Evolutionary conservation across 2,329 filamentous ascomycete genomes (phyloP), one percentile per base, ranked within the genome.

Genomic region (Macrophomina tecta): DNA sequence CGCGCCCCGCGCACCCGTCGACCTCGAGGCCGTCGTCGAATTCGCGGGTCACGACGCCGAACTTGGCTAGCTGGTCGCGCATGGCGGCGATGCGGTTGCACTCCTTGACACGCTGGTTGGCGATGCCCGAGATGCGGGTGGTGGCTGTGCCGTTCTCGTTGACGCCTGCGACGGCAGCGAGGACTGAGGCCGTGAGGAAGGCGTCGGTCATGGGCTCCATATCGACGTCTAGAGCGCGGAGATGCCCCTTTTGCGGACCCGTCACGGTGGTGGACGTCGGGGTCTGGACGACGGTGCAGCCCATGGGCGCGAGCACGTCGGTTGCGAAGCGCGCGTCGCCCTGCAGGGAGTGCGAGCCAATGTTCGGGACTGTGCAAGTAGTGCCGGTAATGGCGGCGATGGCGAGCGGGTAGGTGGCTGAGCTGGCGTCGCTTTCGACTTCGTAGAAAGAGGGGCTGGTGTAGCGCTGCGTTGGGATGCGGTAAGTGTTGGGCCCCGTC

Each of bases 171-270:
- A 97, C 92, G 45, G 95, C 95, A 32, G 93, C 95, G 56, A 99
- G 86, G 4, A 97, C 93, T 1, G 93, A 96, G 16, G 95, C 95
- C 5, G 94, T 97, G 62, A 99, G 85, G 84, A 99, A 99, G 56
- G 95, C 95, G 79, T 99, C 95, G 0, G 95, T 99, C 95, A 99
- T 99, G 1, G 94, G 91, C 78, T 98, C 95, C 95, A 99, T 99
- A 74, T 99, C 94, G 36, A 99, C 89, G 67, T 94, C 90, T 12
- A 99, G 82, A 0, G 92, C 90, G 72, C 89, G 89, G 45, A 99
- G 82, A 16, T 85, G 80, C 11, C 94, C 94, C 65, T 85, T 79
- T 2, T 86, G 80, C 16, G 95, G 95, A 0, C 95, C 95, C 8
- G 91, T 96, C 7, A 99, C 95, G 0, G 94, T 98, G 1, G 95